Base-by-base conservation (phyloP, 345 rosid species). In the Euphorbia tirucalli region DNA sequence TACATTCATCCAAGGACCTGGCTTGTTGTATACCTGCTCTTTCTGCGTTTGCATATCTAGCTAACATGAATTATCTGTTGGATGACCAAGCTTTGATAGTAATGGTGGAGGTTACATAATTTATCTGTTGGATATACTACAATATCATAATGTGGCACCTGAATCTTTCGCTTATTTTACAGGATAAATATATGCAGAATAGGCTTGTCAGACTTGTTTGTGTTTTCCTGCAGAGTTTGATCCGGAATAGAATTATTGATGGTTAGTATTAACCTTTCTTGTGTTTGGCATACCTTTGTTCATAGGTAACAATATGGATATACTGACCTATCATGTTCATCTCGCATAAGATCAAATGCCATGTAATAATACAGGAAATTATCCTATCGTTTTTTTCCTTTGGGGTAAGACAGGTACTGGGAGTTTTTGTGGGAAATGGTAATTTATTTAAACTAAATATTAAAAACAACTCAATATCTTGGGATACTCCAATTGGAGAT, bases 121-220 rank as follows among this genome's bases (percentile, higher is more conserved):
- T n/a, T 13, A 54, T 55, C 7, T 41, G 46, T 41, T 11, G 6
- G 11, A 32, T 35, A 54, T 24, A 37, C 49, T 25, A n/a, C n/a
- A 58, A 41, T 61, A 25, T 43, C 10, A 31, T 22, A 13, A 50
- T 61, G 37, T 21, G 11, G 24, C 1, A 0, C 9, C 24, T 22
- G 62, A 67, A 3, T 61, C 37, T 28, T 10, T 60, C 32, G 35
- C 50, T 55, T 68, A 59, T 78, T 82, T 86, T 86, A 71, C 93
- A 96, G 96, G 98, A 96, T 74, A 96, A 89, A 78, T 93, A 93
- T 87, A 91, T 96, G 98, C 98, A 96, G 88, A 96, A 89, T 85
- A 88, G 99, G 82, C 98, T 96, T 54, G 99, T 93, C 39, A 86
- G 99, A 70, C 99, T 96, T 73, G 98, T 96, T 46, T 96, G 99